These are phyloP conservation scores for Epichloe coenophiala DNA, from an alignment of 2,329 filamentous ascomycete genomes.

Conservation along the genomic window DNA sequence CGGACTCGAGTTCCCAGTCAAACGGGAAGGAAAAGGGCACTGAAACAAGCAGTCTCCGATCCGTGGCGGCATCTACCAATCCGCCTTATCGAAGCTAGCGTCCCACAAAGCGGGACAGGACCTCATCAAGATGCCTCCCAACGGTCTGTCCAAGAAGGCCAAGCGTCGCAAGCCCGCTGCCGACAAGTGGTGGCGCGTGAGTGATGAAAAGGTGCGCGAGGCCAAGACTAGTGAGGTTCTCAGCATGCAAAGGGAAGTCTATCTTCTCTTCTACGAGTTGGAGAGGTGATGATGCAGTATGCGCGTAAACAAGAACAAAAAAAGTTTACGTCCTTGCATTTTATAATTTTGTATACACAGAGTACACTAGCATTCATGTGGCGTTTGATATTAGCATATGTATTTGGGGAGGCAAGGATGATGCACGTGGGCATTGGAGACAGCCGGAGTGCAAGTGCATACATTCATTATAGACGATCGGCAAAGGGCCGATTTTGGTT, in stretches of 20 bases:
- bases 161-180: conserved; percentile 43
- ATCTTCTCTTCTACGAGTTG: conserved; percentile 90
- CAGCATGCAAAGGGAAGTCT: conserved; percentile 90
- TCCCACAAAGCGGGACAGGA: conserved; percentile 21
- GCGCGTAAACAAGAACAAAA: not conserved
- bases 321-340: not conserved
- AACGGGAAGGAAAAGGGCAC: conserved; percentile 26
- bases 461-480: not conserved
- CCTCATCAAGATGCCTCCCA: conserved; percentile 9
- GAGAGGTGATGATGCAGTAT: conserved; percentile 33
- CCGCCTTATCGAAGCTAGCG: conserved; percentile 36
- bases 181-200: conserved; percentile 92
- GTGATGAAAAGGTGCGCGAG: conserved; percentile 92
- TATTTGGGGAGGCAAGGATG: not conserved
- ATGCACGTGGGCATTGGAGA: not conserved
- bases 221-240: conserved; percentile 85
- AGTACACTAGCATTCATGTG: not conserved
- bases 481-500: no score
- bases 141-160: conserved; percentile 20
- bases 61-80: conserved; percentile 42
- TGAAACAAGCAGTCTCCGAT: conserved; percentile 40
- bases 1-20: conserved; percentile 13
- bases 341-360: not conserved
- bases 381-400: not conserved
- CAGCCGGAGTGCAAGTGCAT: not conserved